phyloP scores from a whole-genome alignment of 345 rosid genomes.

The Microthlaspi erraticum region DNA sequence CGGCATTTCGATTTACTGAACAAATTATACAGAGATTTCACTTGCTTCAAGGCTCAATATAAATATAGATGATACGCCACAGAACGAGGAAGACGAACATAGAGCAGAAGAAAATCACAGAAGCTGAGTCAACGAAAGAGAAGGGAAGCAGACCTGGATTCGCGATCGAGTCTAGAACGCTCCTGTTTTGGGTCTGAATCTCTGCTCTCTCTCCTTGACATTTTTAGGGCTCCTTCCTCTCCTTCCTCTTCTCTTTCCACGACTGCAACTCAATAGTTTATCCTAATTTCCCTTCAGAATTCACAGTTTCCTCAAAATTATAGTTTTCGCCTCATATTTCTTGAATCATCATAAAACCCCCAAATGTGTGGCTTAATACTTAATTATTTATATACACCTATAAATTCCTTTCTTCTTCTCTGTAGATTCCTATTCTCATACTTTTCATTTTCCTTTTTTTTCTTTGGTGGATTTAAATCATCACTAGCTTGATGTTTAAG shows the following conservation, averaged over 20 bases:
- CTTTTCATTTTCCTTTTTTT: no score
- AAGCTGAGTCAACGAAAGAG: slow-evolving; percentile 9
- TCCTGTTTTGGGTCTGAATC: slow-evolving; percentile 61
- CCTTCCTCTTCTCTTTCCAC: slow-evolving; percentile 7
- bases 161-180: slow-evolving; percentile 60
- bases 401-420: no score
- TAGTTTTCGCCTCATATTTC: neutral
- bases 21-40: neutral
- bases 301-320: neutral
- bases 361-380: no score
- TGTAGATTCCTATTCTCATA: neutral
- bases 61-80: neutral
- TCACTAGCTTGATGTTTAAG: no score
- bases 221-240: slow-evolving; percentile 29
- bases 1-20: slow-evolving; percentile 5
- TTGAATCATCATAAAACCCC: neutral
- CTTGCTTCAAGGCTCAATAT: neutral
- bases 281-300: neutral
- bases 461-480: no score
- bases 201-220: slow-evolving; percentile 64
- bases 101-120: neutral
- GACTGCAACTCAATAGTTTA: slow-evolving; percentile 7
- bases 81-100: slow-evolving; percentile 9
- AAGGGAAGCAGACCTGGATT: slow-evolving; percentile 55
- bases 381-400: no score